Base-by-base conservation (phyloP, 169 alveolate species). In the Fabrea salina region DNA sequence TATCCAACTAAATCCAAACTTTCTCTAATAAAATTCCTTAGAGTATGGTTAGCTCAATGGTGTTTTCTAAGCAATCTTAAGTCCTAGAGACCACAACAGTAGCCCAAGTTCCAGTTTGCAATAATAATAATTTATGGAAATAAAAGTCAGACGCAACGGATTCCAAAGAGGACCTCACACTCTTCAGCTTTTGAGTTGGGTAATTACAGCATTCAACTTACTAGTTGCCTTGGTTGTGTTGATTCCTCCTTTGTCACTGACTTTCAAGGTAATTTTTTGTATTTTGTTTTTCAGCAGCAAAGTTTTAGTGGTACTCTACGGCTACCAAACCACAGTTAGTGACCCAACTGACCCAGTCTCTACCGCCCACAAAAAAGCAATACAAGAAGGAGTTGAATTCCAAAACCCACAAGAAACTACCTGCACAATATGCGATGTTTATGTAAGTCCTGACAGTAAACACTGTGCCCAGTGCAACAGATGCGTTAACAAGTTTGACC, bases 401-500 rank as follows among this genome's bases (percentile, higher is more conserved):
- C 30, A 47, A 2, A 47, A 25, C 16, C 0, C 19, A 2, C 19
- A 47, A 16, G 19, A 47, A 1, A 16, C 56, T 47, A 16, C 1
- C 19, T 47, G 56, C 2, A 16, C 56, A 16, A 47, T 47, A 16
- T 47, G 56, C 19, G 56, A n/a, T 47, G 16, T n/a, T 47, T 2
- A 16, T n/a, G 56, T 47, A 0, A 47, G 19, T 47, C 30, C 16
- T 47, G 19, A 47, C 2, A 47, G 56, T 3, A 87, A 81, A 78
- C 87, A 80, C 58, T 87, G 92, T 41, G 37, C 57, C 19, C 58
- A 59, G 19, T 87, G 92, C 32, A 75, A 80, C 41, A 82, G 67
- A 61, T 87, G 86, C 72, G 82, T 87, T n/a, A 80, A 67, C 27
- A 79, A 75, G 7, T 83, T 75, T 77, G 87, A 87, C 61, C 92